Conservation (phyloP, 169 alveolate species). For the Plasmodium ovale region DNA sequence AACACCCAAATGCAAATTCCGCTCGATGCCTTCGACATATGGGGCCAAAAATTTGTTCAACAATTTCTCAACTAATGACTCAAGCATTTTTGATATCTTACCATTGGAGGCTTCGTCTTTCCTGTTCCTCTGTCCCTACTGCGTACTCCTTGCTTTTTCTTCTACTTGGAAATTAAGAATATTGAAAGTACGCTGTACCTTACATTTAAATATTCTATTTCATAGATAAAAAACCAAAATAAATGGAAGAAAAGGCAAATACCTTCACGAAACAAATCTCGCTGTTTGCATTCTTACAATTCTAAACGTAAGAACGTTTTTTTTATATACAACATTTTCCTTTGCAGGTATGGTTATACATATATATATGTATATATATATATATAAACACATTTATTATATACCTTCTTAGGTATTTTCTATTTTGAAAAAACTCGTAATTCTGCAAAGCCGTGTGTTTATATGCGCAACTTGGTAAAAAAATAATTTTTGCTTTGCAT, state of each 20-base stretch:
- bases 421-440: too few relatives aligned
- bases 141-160: not conserved
- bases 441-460: too few relatives aligned
- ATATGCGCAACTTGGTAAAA: too few relatives aligned
- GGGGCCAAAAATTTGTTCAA: conserved; percentile 90
- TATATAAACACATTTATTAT: not conserved
- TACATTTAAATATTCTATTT: too few relatives aligned
- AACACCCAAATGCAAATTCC: conserved; percentile 88
- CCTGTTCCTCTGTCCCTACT: not conserved
- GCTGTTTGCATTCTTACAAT: too few relatives aligned
- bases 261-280: too few relatives aligned
- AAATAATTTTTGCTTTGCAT: too few relatives aligned
- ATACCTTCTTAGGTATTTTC: not conserved
- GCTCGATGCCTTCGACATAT: conserved; percentile 89
- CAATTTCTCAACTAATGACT: conserved; percentile 88
- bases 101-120: not conserved
- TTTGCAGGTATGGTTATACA: not conserved
- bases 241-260: not conserved
- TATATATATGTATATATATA: conserved; percentile 4
- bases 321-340: too few relatives aligned
- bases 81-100: conserved; percentile 82
- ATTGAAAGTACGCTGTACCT: too few relatives aligned
- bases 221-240: too few relatives aligned
- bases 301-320: too few relatives aligned
- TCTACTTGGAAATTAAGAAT: too few relatives aligned